Base-by-base conservation (phyloP, 768 basidiomycete species). In the Ramaria sp. region DNA sequence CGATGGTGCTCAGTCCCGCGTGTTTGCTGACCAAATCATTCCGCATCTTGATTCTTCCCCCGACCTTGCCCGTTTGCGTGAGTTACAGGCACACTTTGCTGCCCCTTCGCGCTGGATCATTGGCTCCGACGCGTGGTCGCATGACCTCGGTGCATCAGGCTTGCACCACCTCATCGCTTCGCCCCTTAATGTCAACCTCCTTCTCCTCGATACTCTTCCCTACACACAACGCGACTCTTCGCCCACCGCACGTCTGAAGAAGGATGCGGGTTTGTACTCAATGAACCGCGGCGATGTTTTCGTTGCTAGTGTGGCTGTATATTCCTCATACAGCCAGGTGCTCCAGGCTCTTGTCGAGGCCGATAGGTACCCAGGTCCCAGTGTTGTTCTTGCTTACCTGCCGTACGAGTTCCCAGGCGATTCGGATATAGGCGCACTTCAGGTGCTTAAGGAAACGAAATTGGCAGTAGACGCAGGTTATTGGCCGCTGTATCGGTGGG, bases 401-500 rank as follows among this genome's bases (percentile, higher is more conserved):
- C 96, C 96, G 1, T 94, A 95, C 72, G 77, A 79, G 50, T 49
- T 57, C 46, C 34, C 27, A 3, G n/a, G 24, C 34, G 34, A 11
- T 9, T 73, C 74, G 4, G 94, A 96, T 56, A 73, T 83, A 0
- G 76, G 85, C 0, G 91, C 94, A 2, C 80, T 99, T 37, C 84
- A 94, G 34, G 73, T 98, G n/a, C 76, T 99, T 57, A 94, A 96
- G 74, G 92, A 95, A 74, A 99, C 94, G 24, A 99, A 98, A 68
- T 79, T 92, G 51, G 95, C 95, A 5, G 89, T 98, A 41, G 94
- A 97, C 63, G 80, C 88, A 10, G 95, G 95, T 2, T 95, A 94
- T 72, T 98, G 96, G 96, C 95, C 95, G 0, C 75, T 98, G 53
- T 99, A 98, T 76, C 81, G 96, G 56, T 99, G 95, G 94, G 86